Base-by-base conservation (phyloP, 768 basidiomycete genomes). In the Tubosaeta sp. region DNA sequence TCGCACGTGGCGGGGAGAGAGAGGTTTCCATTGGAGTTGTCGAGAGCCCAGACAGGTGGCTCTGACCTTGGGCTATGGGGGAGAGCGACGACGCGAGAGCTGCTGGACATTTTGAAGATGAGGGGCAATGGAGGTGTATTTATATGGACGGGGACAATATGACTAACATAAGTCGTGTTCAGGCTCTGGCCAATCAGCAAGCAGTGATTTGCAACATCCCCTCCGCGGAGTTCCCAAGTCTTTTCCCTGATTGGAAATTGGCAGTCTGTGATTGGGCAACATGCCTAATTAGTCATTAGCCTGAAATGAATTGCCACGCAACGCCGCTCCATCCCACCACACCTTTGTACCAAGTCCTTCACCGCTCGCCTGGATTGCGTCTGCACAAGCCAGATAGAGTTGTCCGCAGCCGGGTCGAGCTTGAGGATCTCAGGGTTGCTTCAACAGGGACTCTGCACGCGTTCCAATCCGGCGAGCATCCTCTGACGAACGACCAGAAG, bases 381-480 rank as follows among this genome's bases (percentile, higher is more conserved):
- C 75, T 5, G 86, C 76, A 87, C 88, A 93, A 4, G 70, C 67
- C n/a, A 59, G 51, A 68, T 83, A 92, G 77, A 73, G 41, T 75
- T 76, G 54, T 91, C 87, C 1, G 70, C 76, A 22, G 78, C 81
- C 2, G 94, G 93, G 66, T 95, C 87, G 37, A 84, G 78, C 63
- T 79, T 77, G 57, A 95, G 71, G 45, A 95, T 83, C 43, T 79
- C 79, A 14, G 90, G 82, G 67, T 95, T 86, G 81, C 48, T 77
- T 81, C 54, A 95, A 70, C 53, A 97, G 66, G 10, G 83, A 83
- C 57, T 92, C 87, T 6, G 91, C 88, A 43, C 93, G 79, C 19
- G 84, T 88, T 51, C 82, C 84, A 19, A 81, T 81, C 43, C 72
- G 78, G 58, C 76, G 79, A 37, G 72, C 74, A 56, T 67, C 74